Conservation (phyloP, 257 asterid species). For the Pogostemon cablin region DNA sequence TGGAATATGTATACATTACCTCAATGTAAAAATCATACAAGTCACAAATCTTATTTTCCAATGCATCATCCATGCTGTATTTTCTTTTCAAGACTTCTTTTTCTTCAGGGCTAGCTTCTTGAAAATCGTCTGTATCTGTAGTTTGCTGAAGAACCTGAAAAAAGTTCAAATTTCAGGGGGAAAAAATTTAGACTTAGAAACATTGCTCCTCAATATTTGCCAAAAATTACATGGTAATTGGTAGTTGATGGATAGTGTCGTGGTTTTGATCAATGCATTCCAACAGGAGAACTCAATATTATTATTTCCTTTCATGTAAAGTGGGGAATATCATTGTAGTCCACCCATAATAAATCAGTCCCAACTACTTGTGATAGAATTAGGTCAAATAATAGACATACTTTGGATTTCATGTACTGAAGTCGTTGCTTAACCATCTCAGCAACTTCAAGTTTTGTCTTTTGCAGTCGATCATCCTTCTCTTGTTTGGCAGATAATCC, state of each 20-base stretch:
- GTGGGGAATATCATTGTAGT: conserved; percentile 2
- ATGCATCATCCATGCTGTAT: conserved; percentile 70
- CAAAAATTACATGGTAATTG: not conserved
- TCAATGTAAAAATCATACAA: conserved; percentile 82
- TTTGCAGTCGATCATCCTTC: conserved; percentile 77
- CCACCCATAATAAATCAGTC: conserved; percentile 2
- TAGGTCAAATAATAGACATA: conserved; percentile 35
- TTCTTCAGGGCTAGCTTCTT: conserved; percentile 64
- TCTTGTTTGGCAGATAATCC: conserved; percentile 90
- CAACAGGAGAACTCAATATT: not conserved
- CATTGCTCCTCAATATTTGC: conserved; percentile 7
- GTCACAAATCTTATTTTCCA: conserved; percentile 88
- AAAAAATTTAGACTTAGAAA: conserved; percentile 16
- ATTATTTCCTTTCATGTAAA: conserved; percentile 2
- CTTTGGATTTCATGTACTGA: conserved; percentile 76
- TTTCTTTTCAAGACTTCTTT: conserved; percentile 70
- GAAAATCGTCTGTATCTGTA: conserved; percentile 70
- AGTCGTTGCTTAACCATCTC: conserved; percentile 79
- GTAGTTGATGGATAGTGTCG: not conserved
- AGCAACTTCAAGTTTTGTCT: conserved; percentile 83
- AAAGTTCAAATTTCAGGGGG: conserved; percentile 21
- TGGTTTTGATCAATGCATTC: conserved; percentile 15
- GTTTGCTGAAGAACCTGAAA: conserved; percentile 74
- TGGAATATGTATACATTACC: conserved; percentile 45
- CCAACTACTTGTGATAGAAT: conserved; percentile 15